Percentiles rank a stretch among this genome's conserved stretches.
phyloP scores from a whole-genome alignment of 2,329 filamentous ascomycete species.

The Nemania diffusa region DNA sequence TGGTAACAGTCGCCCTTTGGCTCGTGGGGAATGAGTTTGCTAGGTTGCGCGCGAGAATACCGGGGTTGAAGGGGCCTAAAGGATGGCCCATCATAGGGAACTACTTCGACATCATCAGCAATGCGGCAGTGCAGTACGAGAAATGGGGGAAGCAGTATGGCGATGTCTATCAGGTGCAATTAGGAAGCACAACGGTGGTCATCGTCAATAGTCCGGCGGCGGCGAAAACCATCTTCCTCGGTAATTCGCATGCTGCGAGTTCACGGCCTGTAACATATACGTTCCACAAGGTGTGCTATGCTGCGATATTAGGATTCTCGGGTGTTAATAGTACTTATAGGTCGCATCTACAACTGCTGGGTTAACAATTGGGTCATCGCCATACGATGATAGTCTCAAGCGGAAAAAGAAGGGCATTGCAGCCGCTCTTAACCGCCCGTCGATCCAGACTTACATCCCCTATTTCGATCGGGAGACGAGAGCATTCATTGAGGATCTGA shows the following conservation, averaged over 20 bases:
- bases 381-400: constrained; percentile 86
- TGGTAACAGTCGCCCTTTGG: constrained; percentile 33
- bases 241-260: constrained; percentile 80
- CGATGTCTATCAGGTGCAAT: constrained; percentile 71
- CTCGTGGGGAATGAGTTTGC: constrained; percentile 44
- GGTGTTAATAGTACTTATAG: constrained; percentile 29
- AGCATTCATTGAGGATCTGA: constrained; percentile 76
- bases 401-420: constrained; percentile 79
- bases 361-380: constrained; percentile 84
- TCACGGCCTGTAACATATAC: constrained; percentile 83
- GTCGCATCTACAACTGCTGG: constrained; percentile 77
- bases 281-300: constrained; percentile 73
- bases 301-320: neutral
- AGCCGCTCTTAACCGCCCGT: constrained; percentile 79
- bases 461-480: constrained; percentile 82
- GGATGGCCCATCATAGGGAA: constrained; percentile 66
- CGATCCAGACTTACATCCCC: constrained; percentile 82
- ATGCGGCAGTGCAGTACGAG: constrained; percentile 60
- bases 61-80: constrained; percentile 43
- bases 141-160: constrained; percentile 70
- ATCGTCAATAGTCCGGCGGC: constrained; percentile 83
- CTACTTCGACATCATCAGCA: constrained; percentile 68
- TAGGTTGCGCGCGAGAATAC: constrained; percentile 41
- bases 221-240: constrained; percentile 79
- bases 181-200: constrained; percentile 78